Conservation (phyloP, 2,329 filamentous ascomycete species). For the Penicillium concentricum region DNA sequence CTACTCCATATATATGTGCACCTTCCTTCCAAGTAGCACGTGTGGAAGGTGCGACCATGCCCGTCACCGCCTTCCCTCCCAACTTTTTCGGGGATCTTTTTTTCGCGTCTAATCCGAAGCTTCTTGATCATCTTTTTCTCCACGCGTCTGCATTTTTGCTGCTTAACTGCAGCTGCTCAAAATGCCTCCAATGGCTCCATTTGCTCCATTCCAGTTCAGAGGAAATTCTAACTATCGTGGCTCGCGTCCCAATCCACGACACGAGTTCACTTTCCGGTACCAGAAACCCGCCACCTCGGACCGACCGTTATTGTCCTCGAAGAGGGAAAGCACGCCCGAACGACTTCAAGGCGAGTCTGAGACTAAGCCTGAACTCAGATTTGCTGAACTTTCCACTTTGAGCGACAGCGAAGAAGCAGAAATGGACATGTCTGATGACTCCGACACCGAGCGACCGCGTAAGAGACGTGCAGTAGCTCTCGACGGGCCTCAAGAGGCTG, state of each 20-base stretch:
- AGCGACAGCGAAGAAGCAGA: slow-evolving; percentile 49
- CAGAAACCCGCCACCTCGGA: slow-evolving; percentile 36
- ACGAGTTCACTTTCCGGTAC: slow-evolving; percentile 44
- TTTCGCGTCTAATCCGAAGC: slow-evolving; percentile 1
- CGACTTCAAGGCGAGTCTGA: slow-evolving; percentile 26
- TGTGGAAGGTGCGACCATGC: background rate
- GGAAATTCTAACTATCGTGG: slow-evolving; percentile 3
- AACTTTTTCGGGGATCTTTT: slow-evolving; percentile 7
- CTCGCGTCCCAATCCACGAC: slow-evolving; percentile 6
- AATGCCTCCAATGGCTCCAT: slow-evolving; percentile 3
- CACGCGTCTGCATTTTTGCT: background rate
- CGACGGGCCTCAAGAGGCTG: slow-evolving; percentile 23
- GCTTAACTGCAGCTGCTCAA: background rate
- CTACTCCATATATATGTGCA: background rate
- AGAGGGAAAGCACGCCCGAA: slow-evolving; percentile 39
- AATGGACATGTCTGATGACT: slow-evolving; percentile 46
- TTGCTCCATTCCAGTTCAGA: slow-evolving; percentile 18
- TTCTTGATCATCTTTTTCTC: background rate
- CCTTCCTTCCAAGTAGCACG: background rate
- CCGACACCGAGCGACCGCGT: slow-evolving; percentile 35
- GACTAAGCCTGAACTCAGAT: slow-evolving; percentile 34
- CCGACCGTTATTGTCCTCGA: slow-evolving; percentile 36
- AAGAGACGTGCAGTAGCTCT: slow-evolving; percentile 38
- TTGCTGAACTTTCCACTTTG: slow-evolving; percentile 38
- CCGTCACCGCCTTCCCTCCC: slow-evolving; percentile 7